Evolutionary conservation across 768 basidiomycete genomes (phyloP), one percentile per base, ranked within the genome.

Genomic region (Lactarius akahatsu): DNA sequence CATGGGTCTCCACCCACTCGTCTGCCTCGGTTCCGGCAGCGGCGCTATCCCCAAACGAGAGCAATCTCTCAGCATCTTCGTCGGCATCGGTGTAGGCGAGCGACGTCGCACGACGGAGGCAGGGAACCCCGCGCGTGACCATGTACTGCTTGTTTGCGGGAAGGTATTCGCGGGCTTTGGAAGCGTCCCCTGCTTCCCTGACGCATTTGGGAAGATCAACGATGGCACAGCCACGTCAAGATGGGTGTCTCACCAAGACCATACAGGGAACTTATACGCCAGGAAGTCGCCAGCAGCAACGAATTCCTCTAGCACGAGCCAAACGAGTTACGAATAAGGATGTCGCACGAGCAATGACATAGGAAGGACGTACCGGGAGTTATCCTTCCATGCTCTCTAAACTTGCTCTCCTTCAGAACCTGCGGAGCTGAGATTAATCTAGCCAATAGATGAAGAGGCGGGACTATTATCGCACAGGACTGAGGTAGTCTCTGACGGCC

Each of bases 1-100:
- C 90, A 74, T 99, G 97, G 13, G 97, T 99, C 76, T 98, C 94
- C 23, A 99, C 97, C 97, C 97, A 99, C 71, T 98, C 96, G 66
- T 97, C 95, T 18, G 82, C 88, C 32, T 83, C 85, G 36, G 76
- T 78, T 6, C 80, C 82, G 9, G 81, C 78, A 5, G 79, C 79
- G 4, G 83, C 82, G 16, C 84, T 79, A 72, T 88, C 89, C 0
- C 84, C 91, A 71, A 98, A 94, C 41, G 85, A 87, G 56, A 99
- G 83, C 28, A 98, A 80, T 50, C 94, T 91, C 76, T 99, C 96
- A 0, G 91, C 93, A 73, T 98, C 97, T 77, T 97, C 96, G 75
- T 98, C 96, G 13, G 89, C 92, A 71, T 96, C 96, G 1, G 94
- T 95, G 80, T 96, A 96, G 55, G 93, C 90, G 57, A 97, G 83